A percentile compares a stretch with the other conserved stretches of the same genome.
Conservation (phyloP, 2,329 filamentous ascomycete species). For the Erysiphe neolycopersici region DNA sequence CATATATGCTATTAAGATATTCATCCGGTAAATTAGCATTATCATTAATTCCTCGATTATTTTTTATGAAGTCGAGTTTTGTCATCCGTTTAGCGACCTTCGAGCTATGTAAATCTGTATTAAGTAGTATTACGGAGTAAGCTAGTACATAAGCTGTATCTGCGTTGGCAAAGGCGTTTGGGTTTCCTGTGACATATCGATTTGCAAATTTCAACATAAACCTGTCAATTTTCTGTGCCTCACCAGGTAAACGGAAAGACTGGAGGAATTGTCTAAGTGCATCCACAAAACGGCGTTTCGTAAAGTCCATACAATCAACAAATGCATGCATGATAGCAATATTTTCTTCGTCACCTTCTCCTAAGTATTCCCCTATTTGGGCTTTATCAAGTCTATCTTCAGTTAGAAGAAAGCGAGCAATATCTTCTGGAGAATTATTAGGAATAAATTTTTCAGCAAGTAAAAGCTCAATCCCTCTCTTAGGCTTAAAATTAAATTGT, state of each 20-base stretch:
- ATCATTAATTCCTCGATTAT: constrained; percentile 96
- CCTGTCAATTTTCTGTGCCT: constrained; percentile 96
- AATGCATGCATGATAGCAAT: constrained; percentile 98
- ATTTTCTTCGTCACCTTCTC: constrained; percentile 77
- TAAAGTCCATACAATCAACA: constrained; percentile 85
- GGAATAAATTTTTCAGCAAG: constrained; percentile 68
- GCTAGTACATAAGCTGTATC: constrained; percentile 91
- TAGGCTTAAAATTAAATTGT: constrained; percentile 95
- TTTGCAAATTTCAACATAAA: constrained; percentile 99
- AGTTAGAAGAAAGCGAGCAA: constrained; percentile 55
- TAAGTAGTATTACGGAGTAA: constrained; percentile 91
- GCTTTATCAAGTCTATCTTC: constrained; percentile 78
- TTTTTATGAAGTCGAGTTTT: constrained; percentile 94
- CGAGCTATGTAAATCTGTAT: constrained; percentile 79
- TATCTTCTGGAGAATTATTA: constrained; percentile 51
- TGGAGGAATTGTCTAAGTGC: constrained; percentile 77
- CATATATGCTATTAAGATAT: constrained; percentile 68
- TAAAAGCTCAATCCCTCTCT: constrained; percentile 66
- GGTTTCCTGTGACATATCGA: constrained; percentile 80
- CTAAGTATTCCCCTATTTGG: constrained; percentile 78
- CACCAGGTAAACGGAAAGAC: constrained; percentile 78
- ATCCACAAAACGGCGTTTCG: constrained; percentile 75
- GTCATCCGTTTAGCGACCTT: constrained; percentile 76
- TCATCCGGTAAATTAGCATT: constrained; percentile 80
- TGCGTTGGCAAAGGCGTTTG: constrained; percentile 91